These are phyloP conservation scores for Phytophthora boehmeriae DNA, from an alignment of 352 stramenopile genomes.

Conservation along the genomic window DNA sequence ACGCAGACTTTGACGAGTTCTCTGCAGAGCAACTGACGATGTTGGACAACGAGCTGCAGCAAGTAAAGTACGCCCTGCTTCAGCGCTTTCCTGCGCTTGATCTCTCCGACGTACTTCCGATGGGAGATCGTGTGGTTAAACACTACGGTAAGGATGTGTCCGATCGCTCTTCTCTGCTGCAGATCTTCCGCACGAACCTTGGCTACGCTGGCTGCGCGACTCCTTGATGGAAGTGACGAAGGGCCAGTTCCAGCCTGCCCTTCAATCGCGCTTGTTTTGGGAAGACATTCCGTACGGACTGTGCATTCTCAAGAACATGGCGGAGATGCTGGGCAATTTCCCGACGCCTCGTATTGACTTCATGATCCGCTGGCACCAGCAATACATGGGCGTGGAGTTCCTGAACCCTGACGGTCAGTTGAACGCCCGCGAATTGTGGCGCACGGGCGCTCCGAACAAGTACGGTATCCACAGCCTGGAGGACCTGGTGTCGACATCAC, in stretches of 20 bases:
- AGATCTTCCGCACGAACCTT: conserved; percentile 92
- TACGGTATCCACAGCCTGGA: conserved; percentile 92
- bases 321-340: conserved; percentile 93
- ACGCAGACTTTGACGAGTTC: conserved; percentile 93
- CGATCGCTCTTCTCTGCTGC: conserved; percentile 85
- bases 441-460: conserved; percentile 89
- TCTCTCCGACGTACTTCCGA: conserved; percentile 90
- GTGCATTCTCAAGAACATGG: conserved; percentile 94
- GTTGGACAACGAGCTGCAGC: conserved; percentile 94
- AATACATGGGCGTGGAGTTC: conserved; percentile 91
- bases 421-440: conserved; percentile 88
- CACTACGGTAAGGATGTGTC: conserved; percentile 92
- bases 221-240: conserved; percentile 81
- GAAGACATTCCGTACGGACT: conserved; percentile 93
- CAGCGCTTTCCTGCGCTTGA: conserved; percentile 92
- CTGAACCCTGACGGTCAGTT: conserved; percentile 87
- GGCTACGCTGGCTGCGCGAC: conserved; percentile 91
- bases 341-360: conserved; percentile 93
- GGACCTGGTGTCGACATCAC: conserved; percentile 89
- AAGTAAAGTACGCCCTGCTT: conserved; percentile 90
- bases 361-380: conserved; percentile 94
- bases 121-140: conserved; percentile 91
- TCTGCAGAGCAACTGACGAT: conserved; percentile 92
- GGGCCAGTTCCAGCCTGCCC: conserved; percentile 79
- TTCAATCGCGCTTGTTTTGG: conserved; percentile 91